Evolutionary conservation across 352 stramenopile genomes (phyloP), one percentile per base, ranked within the genome.

Genomic region (Detonula confervacea): DNA sequence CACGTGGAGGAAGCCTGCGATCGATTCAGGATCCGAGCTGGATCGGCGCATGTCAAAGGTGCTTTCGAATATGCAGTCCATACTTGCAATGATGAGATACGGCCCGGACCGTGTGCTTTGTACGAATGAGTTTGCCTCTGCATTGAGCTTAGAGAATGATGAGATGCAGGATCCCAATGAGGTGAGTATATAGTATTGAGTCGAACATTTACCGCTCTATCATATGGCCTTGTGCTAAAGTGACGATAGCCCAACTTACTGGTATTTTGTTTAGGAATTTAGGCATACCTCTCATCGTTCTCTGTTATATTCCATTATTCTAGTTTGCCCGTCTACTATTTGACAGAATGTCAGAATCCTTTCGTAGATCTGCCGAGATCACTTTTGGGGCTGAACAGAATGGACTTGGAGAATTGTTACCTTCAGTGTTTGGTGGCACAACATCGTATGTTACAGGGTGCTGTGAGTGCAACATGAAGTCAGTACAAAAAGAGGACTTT

Each of bases 121-220:
- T 20, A 91, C 89, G 1, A 76, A 89, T 35, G 77, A 89, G 24
- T 94, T 92, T 76, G 86, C 87, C 1, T 75, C 78, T 29, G 78
- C 85, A 5, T 56, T 94, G 22, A 76, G 73, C 18, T 29, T 94
- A 14, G 83, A 94, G 51, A 86, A 93, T 72, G 39, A 86, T 52
- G 89, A 93, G 64, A 91, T 93, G 81, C 89, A 94, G 76, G 89
- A 94, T 83, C 89, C 89, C 20, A 94, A 94, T 77, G 89, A 94
- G 57, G 78, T 86, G 29, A 73, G 72, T 61, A 60, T n/a, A n/a
- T n/a, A n/a, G n/a, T n/a, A n/a, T n/a, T n/a, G n/a, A n/a, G n/a
- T n/a, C n/a, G n/a, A n/a, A n/a, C n/a, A n/a, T n/a, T n/a, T n/a
- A n/a, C n/a, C n/a, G n/a, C n/a, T n/a, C n/a, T n/a, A n/a, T n/a